Evolutionary conservation across 768 basidiomycete genomes (phyloP).

Genomic region (Mycena vitilis): DNA sequence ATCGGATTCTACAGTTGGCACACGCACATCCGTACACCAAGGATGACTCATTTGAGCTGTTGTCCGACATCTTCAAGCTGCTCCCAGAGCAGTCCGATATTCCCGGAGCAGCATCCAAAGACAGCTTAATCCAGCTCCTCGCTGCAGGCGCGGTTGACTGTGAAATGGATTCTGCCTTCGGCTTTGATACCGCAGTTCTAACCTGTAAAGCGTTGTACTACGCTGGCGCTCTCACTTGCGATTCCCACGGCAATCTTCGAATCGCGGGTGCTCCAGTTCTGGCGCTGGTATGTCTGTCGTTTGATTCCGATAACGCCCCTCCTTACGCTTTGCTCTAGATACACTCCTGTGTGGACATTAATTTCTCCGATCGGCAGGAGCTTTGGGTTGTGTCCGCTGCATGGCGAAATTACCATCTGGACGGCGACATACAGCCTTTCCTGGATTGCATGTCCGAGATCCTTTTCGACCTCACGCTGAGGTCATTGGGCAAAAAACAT

Average conservation of each 20-base stretch:
- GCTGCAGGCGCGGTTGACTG: constrained; percentile 13
- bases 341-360: constrained; percentile 9
- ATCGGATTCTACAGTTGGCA: neutral
- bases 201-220: constrained; percentile 20
- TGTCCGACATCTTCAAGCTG: constrained; percentile 4
- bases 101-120: neutral
- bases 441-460: neutral
- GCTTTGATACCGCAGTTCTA: constrained; percentile 4
- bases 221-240: constrained; percentile 21
- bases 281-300: constrained; percentile 5
- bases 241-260: constrained; percentile 2
- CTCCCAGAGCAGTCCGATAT: constrained; percentile 9
- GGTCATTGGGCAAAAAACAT: neutral
- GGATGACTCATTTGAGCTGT: neutral
- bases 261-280: constrained; percentile 9
- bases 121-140: constrained; percentile 22
- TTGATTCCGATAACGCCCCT: too few relatives aligned
- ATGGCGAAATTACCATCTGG: neutral
- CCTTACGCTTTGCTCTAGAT: too few relatives aligned
- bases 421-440: neutral
- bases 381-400: constrained; percentile 3
- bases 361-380: neutral
- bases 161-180: neutral
- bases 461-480: constrained; percentile 3
- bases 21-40: neutral